Percentiles rank a stretch among this genome's conserved stretches.
These are phyloP conservation scores for Fagopyrum homotropicum DNA, from an alignment of 148 eudicot genomes.

Conservation along the genomic window DNA sequence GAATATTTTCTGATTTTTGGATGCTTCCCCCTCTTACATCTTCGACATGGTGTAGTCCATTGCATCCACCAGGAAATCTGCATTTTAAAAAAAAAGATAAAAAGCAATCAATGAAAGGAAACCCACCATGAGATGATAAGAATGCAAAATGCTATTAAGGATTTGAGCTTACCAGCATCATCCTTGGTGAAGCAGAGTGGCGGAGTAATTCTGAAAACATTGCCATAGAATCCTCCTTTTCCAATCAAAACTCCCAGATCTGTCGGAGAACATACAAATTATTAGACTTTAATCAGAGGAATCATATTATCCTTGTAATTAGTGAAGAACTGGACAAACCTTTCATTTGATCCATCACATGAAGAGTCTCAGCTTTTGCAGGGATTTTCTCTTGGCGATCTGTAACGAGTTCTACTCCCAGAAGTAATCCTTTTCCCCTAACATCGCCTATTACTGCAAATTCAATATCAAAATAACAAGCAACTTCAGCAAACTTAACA, in stretches of 20 bases:
- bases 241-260: conserved; percentile 93
- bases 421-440: conserved; percentile 89
- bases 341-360: conserved; percentile 96
- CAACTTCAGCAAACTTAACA: not conserved
- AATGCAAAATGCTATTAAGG: not conserved
- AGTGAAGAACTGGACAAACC: conserved; percentile 28
- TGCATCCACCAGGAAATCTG: conserved; percentile 37
- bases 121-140: not conserved
- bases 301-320: not conserved
- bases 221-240: conserved; percentile 90
- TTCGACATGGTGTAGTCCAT: conserved; percentile 38
- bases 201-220: conserved; percentile 94
- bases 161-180: conserved; percentile 60
- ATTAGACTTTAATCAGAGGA: not conserved
- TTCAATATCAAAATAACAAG: conserved; percentile 1
- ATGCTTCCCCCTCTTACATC: conserved; percentile 21
- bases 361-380: conserved; percentile 72
- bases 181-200: conserved; percentile 95
- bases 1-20: not conserved
- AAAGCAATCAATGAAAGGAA: not conserved
- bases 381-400: conserved; percentile 84
- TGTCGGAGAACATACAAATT: conserved; percentile 14
- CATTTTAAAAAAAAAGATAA: not conserved
- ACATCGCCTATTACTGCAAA: conserved; percentile 92
- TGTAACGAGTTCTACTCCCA: conserved; percentile 88